A percentile compares a stretch with the other conserved stretches of the same genome.
These are phyloP conservation scores for Escallonia herrerae DNA, from an alignment of 129 eudicot species.

Conservation along the genomic window DNA sequence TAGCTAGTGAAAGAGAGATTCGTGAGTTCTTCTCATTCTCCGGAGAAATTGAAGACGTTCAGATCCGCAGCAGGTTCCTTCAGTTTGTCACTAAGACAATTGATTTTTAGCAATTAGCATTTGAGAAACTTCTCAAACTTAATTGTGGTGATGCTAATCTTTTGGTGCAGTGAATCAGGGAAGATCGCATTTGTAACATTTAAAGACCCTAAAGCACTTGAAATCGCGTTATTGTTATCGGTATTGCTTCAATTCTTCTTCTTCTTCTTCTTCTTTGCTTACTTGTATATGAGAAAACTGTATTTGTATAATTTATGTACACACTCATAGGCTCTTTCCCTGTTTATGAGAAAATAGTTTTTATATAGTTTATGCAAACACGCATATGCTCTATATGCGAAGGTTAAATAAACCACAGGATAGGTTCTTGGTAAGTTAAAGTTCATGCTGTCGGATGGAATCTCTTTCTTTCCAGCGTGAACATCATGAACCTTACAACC, in stretches of 20 bases:
- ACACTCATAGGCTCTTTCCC: too few species aligned
- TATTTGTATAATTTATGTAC: neutral
- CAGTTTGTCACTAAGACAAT: neutral
- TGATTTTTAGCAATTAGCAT: neutral
- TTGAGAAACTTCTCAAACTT: too few species aligned
- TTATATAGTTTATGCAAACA: too few species aligned
- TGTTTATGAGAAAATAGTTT: too few species aligned
- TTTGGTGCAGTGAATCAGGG: constrained; percentile 54
- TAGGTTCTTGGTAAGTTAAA: too few species aligned
- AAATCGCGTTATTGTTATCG: constrained; percentile 86
- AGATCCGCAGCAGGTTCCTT: constrained; percentile 44
- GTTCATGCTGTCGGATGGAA: too few species aligned
- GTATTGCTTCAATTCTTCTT: constrained; percentile 25
- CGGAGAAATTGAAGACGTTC: constrained; percentile 82
- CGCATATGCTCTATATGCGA: too few species aligned
- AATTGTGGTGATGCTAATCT: neutral
- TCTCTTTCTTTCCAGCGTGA: too few species aligned
- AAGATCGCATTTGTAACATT: constrained; percentile 87
- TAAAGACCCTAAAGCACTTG: constrained; percentile 87
- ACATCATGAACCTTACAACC: too few species aligned
- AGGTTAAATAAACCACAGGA: too few species aligned
- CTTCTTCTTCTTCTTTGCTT: neutral
- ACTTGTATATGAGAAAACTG: neutral
- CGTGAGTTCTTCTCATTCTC: constrained; percentile 94
- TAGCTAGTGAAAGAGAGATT: constrained; percentile 92